Evolutionary conservation across 768 basidiomycete species (phyloP).

Genomic region (Mycena vitilis): DNA sequence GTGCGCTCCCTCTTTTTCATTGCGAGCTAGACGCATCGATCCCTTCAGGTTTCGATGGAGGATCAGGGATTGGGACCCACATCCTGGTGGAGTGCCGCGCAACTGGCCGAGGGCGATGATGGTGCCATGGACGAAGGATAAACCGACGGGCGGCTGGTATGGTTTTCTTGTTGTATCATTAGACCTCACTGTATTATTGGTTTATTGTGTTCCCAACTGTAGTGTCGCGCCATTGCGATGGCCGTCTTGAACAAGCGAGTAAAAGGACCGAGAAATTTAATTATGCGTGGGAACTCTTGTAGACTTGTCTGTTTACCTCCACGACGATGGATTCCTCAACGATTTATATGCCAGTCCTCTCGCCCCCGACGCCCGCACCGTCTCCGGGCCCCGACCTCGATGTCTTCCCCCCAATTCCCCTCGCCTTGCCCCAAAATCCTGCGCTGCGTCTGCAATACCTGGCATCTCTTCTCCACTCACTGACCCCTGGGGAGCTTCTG

Average conservation of each 20-base stretch:
- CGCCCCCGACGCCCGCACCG: constrained; percentile 73
- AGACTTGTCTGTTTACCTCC: neutral
- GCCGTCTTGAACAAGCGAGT: too few species aligned
- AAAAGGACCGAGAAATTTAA: neutral
- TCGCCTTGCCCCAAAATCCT: constrained; percentile 48
- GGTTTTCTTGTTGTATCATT: constrained; percentile 33
- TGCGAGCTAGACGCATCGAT: neutral
- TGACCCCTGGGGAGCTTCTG: constrained; percentile 70
- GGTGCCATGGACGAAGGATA: constrained; percentile 56
- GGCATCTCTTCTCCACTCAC: constrained; percentile 60
- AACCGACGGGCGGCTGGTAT: constrained; percentile 19
- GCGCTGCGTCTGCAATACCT: constrained; percentile 64
- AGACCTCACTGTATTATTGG: constrained; percentile 35
- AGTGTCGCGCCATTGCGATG: too few species aligned
- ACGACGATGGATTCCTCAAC: constrained; percentile 37
- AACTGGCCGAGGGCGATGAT: constrained; percentile 47
- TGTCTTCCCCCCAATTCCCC: constrained; percentile 38
- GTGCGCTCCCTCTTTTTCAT: constrained; percentile 39
- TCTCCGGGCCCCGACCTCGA: constrained; percentile 57
- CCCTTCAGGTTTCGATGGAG: constrained; percentile 77
- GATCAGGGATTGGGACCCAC: constrained; percentile 86
- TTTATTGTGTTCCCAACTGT: too few species aligned
- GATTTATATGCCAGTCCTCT: constrained; percentile 64
- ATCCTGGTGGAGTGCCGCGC: constrained; percentile 77
- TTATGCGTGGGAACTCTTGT: neutral